Evolutionary conservation across 495 filamentous ascomycete species (phyloP).

Genomic region (Pyrenopolyporus hunteri): DNA sequence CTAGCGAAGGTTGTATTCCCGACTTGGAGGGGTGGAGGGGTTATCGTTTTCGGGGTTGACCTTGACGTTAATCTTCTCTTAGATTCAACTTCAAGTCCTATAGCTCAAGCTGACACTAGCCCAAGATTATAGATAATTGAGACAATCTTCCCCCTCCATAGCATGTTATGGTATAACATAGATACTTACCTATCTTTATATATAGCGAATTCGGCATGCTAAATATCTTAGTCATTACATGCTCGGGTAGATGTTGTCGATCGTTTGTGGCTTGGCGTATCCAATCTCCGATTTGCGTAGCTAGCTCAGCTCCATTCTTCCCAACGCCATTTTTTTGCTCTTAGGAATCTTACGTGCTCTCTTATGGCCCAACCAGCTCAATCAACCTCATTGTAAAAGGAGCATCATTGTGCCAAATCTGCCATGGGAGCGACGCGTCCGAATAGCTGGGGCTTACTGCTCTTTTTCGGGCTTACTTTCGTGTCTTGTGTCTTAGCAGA

Average conservation of each 20-base stretch:
- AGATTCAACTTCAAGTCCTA: background rate
- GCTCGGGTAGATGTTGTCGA: conserved; percentile 4
- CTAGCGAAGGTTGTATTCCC: background rate
- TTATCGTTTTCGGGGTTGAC: background rate
- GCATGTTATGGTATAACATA: too few species aligned
- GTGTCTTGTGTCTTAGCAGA: conserved; percentile 20
- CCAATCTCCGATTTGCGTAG: conserved; percentile 1
- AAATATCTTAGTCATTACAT: conserved; percentile 13
- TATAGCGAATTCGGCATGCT: conserved; percentile 22
- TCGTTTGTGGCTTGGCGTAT: conserved; percentile 16
- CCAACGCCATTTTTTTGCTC: background rate
- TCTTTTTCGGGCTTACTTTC: conserved; percentile 22
- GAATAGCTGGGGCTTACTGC: conserved; percentile 14
- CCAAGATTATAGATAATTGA: too few species aligned
- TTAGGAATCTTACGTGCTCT: background rate
- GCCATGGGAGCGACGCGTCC: conserved; percentile 14
- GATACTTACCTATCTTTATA: too few species aligned
- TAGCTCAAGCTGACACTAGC: background rate
- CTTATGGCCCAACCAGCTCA: conserved; percentile 3
- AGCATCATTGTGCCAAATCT: background rate
- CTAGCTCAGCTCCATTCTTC: background rate
- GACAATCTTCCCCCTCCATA: too few species aligned
- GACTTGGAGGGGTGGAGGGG: background rate
- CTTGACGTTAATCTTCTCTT: background rate
- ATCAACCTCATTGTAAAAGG: background rate